phyloP scores from a whole-genome alignment of 163 green algal species.

The Chlorella variabilis region DNA sequence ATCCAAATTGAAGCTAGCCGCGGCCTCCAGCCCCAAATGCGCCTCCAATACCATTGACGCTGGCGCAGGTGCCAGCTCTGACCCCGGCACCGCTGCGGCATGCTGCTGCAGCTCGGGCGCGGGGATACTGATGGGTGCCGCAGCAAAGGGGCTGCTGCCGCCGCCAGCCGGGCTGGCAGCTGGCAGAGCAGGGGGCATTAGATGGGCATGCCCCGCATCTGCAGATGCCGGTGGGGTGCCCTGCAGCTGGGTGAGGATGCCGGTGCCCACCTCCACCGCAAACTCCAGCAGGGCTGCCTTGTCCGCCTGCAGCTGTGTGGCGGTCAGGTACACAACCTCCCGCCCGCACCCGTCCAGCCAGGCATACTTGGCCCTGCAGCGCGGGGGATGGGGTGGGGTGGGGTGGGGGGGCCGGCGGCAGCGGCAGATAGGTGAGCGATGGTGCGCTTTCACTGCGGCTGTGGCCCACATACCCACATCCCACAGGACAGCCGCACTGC shows the following conservation, averaged over 20 bases:
- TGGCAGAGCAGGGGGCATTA: background rate
- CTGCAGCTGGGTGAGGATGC: constrained; percentile 14
- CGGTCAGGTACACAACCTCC: constrained; percentile 26
- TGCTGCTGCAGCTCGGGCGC: background rate
- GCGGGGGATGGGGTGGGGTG: too few species aligned
- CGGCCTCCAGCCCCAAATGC: constrained; percentile 1
- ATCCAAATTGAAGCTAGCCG: constrained; percentile 17
- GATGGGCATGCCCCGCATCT: too few species aligned
- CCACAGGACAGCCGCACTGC: background rate
- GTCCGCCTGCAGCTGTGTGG: constrained; percentile 19
- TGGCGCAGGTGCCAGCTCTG: background rate
- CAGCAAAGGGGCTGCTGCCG: background rate
- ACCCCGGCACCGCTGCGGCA: background rate
- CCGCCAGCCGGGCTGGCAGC: background rate
- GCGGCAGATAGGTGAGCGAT: too few species aligned
- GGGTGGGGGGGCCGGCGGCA: too few species aligned
- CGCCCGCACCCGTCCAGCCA: constrained; percentile 38
- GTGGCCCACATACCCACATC: too few species aligned
- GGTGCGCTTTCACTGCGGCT: too few species aligned
- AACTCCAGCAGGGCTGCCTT: constrained; percentile 33
- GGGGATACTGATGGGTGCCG: background rate
- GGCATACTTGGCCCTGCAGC: constrained; percentile 26
- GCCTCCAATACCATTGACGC: background rate
- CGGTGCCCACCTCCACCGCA: background rate
- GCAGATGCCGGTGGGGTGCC: background rate